Evolutionary conservation across 768 basidiomycete species (phyloP).

Genomic region (Asterophora parasitica): DNA sequence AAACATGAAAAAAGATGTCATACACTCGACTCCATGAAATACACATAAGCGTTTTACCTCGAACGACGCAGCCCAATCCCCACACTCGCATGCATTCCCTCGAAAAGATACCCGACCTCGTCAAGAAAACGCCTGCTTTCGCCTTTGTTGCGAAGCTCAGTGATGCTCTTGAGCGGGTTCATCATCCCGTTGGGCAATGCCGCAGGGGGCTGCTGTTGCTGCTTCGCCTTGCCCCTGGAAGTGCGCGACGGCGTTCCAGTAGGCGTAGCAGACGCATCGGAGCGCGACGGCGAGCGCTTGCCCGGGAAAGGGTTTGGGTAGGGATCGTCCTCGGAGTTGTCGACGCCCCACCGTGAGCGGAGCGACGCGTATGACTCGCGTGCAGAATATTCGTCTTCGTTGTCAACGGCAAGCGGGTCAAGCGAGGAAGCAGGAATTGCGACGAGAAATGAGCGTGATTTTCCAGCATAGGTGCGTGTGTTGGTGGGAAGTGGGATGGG

Average conservation of each 20-base stretch:
- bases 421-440: constrained; percentile 41
- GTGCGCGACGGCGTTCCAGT: constrained; percentile 34
- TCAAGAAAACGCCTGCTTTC: constrained; percentile 78
- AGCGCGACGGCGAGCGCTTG: constrained; percentile 29
- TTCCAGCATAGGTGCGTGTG: constrained; percentile 68
- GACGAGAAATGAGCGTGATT: constrained; percentile 77
- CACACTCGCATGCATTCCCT: constrained; percentile 59
- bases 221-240: constrained; percentile 33
- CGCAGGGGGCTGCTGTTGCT: constrained; percentile 18
- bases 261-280: constrained; percentile 28
- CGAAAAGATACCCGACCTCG: constrained; percentile 81
- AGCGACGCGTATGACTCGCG: constrained; percentile 76
- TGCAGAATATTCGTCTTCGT: constrained; percentile 45
- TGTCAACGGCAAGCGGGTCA: constrained; percentile 24
- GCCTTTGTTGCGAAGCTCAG: constrained; percentile 75
- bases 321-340: constrained; percentile 72
- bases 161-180: constrained; percentile 76
- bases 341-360: constrained; percentile 77
- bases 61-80: constrained; percentile 57
- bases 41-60: constrained; percentile 38
- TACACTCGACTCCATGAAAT: too few relatives aligned
- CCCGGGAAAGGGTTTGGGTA: constrained; percentile 45
- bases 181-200: constrained; percentile 52
- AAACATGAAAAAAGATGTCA: too few relatives aligned
- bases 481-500: constrained; percentile 28